These are phyloP conservation scores for Monilinia fructicola DNA, from an alignment of 2,329 filamentous ascomycete genomes.

Conservation along the genomic window DNA sequence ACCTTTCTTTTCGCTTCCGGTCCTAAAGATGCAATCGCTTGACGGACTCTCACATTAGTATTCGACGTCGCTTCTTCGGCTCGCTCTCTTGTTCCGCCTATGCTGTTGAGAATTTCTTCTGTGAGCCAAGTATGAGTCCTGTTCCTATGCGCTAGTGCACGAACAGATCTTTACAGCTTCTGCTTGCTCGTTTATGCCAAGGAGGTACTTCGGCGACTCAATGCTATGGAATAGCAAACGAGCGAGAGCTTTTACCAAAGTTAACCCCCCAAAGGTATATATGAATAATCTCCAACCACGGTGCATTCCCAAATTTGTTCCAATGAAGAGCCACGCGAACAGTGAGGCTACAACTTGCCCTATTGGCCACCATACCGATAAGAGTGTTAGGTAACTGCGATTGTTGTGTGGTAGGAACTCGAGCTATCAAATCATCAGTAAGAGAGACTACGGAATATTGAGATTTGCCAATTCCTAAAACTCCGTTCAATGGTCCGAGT, in stretches of 20 bases:
- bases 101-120: constrained; percentile 61
- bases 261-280: constrained; percentile 68
- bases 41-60: constrained; percentile 30
- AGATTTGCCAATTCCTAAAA: neutral
- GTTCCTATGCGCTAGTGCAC: constrained; percentile 75
- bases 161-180: constrained; percentile 80
- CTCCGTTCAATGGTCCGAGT: neutral
- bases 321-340: constrained; percentile 74
- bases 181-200: constrained; percentile 71
- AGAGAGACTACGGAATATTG: neutral
- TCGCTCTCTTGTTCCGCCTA: constrained; percentile 45
- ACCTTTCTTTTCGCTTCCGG: constrained; percentile 59
- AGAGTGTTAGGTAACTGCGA: constrained; percentile 70
- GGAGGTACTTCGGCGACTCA: constrained; percentile 81
- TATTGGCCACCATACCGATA: constrained; percentile 87
- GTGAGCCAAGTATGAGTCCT: constrained; percentile 72
- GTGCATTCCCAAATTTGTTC: constrained; percentile 49
- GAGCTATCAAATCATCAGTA: constrained; percentile 43
- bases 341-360: constrained; percentile 73
- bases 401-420: constrained; percentile 78
- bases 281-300: constrained; percentile 78
- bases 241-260: constrained; percentile 73
- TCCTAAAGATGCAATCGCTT: constrained; percentile 59
- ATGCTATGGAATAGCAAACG: constrained; percentile 80
- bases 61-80: constrained; percentile 24